Percentiles rank a stretch among this genome's conserved stretches.
Evolutionary conservation across 257 asterid genomes (phyloP).

Genomic region (Fraxinus excelsior): DNA sequence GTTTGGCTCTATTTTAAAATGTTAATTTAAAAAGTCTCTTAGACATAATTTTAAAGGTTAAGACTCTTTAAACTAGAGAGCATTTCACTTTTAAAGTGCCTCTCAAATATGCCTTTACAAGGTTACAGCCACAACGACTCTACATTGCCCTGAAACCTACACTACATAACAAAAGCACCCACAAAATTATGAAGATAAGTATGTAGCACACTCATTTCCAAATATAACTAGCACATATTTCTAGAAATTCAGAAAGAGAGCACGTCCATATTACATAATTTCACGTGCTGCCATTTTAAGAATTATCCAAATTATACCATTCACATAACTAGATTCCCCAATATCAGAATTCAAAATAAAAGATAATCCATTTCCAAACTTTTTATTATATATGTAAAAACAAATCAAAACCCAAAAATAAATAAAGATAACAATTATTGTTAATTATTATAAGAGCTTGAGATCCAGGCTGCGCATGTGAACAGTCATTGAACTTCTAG

Average conservation of each 20-base stretch:
- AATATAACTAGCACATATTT: neutral
- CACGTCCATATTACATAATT: neutral
- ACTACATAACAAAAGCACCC: constrained; percentile 20
- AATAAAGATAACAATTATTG: neutral
- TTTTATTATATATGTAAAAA: neutral
- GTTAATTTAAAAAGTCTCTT: too few species aligned
- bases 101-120: constrained; percentile 46
- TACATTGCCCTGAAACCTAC: constrained; percentile 92
- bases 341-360: neutral
- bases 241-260: neutral
- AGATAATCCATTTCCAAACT: neutral
- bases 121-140: constrained; percentile 77
- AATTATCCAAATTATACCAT: neutral
- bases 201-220: neutral
- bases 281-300: neutral
- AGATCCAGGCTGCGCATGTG: neutral
- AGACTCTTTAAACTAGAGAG: too few species aligned
- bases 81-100: too few species aligned
- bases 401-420: too few species aligned
- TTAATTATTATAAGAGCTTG: neutral
- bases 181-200: constrained; percentile 4
- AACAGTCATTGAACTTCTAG: neutral
- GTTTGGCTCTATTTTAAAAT: too few species aligned
- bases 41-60: too few species aligned
- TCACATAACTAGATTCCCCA: neutral